Conservation (phyloP, 2,329 filamentous ascomycete genomes). For the Penicillium thymicola region DNA sequence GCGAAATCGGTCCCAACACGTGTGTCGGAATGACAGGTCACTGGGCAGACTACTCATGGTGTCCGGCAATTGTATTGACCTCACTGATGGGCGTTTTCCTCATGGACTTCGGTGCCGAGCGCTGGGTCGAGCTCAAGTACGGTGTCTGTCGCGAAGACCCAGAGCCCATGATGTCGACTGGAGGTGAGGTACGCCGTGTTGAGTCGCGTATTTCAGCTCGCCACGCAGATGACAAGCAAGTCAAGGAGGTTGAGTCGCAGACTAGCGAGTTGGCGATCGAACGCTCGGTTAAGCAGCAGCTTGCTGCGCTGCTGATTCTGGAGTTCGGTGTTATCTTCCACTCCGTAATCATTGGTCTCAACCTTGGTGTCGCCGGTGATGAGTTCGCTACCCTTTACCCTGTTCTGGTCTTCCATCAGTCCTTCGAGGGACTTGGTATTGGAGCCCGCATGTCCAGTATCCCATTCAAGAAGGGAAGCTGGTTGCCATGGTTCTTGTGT, state of each 20-base stretch:
- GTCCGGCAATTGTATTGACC: constrained; percentile 50
- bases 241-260: constrained; percentile 17
- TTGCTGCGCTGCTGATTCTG: constrained; percentile 45
- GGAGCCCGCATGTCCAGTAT: constrained; percentile 59
- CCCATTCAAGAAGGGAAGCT: constrained; percentile 46
- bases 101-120: constrained; percentile 24
- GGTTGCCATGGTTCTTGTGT: constrained; percentile 52
- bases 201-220: background rate
- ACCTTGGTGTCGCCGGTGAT: constrained; percentile 56
- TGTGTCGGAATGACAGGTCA: constrained; percentile 54
- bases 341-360: constrained; percentile 62
- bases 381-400: constrained; percentile 59
- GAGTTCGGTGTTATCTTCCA: constrained; percentile 64
- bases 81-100: constrained; percentile 50
- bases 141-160: constrained; percentile 24
- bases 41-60: constrained; percentile 54
- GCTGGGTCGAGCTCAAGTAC: constrained; percentile 24
- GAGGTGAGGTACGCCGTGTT: background rate
- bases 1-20: constrained; percentile 45
- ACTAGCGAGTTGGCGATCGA: constrained; percentile 17
- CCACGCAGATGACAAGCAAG: constrained; percentile 10
- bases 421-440: constrained; percentile 62
- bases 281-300: constrained; percentile 36
- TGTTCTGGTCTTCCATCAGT: constrained; percentile 62
- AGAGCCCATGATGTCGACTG: constrained; percentile 18